Evolutionary conservation across 179 eudicot species (phyloP), one percentile per base, ranked within the genome.

Genomic region (Gypsophila paniculata): DNA sequence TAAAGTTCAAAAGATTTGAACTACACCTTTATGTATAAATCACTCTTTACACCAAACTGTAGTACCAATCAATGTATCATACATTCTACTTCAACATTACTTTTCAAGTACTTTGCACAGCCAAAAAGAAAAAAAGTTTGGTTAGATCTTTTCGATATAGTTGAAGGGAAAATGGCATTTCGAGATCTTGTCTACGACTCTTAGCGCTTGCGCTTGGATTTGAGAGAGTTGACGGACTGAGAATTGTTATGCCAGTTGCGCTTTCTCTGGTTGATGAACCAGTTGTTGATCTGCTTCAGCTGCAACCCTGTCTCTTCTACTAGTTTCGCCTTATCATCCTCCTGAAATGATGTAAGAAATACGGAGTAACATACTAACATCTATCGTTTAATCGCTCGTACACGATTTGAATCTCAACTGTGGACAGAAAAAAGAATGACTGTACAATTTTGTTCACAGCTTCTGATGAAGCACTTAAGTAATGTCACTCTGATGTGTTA

Each of bases 221-320:
- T 90, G 61, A 89, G 84, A 72, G 93, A 76, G 8, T 90, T 87
- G 5, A 79, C 82, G 0, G 96, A 82, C 42, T 85, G 91, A 0
- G 97, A 82, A 73, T 84, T 94, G 91, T 83, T 88, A 71, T 94
- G 96, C 99, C 97, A 94, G 80, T 94, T 94, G 44, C 99, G 85
- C 87, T 94, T 94, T 84, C 98, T 85, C 76, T 93, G 98, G 84
- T 93, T 93, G 76, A 93, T 93, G 84, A 93, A 93, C 98, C 98
- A 89, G 73, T 91, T 93, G 87, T 87, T 93, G 44, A 93, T 93
- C 67, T 93, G 98, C 85, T 91, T 91, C n/a, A 91, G 96, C 84
- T 90, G 96, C 84, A 91, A 74, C 22, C 97, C 97, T 19, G 97
- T 91, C 76, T 91, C 93, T 78, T 91, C 97, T 23, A 91, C 97